Evolutionary conservation across 2,329 filamentous ascomycete genomes (phyloP).

Genomic region (Cercospora sp.): DNA sequence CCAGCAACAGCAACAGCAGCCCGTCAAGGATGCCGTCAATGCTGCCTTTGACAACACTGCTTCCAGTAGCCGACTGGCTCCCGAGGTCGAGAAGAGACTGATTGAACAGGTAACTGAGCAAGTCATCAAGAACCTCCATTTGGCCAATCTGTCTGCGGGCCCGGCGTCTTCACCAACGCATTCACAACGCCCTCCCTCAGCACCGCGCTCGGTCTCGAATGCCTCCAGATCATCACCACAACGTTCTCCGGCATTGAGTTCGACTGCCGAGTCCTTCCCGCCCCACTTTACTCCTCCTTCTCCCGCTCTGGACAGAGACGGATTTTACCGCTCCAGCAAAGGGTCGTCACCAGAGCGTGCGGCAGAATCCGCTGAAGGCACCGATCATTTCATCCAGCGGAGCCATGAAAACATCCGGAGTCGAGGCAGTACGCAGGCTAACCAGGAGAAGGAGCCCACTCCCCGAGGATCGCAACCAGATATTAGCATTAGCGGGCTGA

Average conservation of each 20-base stretch:
- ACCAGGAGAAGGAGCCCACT: constrained; percentile 22
- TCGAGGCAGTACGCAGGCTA: constrained; percentile 25
- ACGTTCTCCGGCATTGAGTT: constrained; percentile 22
- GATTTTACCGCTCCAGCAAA: constrained; percentile 27
- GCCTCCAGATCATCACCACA: constrained; percentile 41
- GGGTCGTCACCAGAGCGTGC: constrained; percentile 42
- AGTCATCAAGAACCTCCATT: constrained; percentile 44
- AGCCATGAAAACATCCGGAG: constrained; percentile 27
- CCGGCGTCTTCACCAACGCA: constrained; percentile 32
- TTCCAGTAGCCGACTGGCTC: constrained; percentile 54
- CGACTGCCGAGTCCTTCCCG: constrained; percentile 49
- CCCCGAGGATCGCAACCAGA: constrained; percentile 26
- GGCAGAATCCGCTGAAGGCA: constrained; percentile 25
- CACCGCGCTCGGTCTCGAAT: constrained; percentile 27
- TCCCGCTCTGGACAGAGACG: constrained; percentile 37
- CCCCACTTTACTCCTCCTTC: constrained; percentile 58
- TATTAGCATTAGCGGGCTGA: constrained; percentile 12
- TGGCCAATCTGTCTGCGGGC: constrained; percentile 24
- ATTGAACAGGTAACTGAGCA: constrained; percentile 60
- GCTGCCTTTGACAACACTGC: constrained; percentile 56
- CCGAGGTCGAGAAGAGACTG: constrained; percentile 62
- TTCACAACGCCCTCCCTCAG: constrained; percentile 27
- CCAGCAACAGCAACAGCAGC: constrained; percentile 40
- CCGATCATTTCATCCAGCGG: constrained; percentile 23
- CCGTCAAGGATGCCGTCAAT: constrained; percentile 59